Conservation (phyloP, 805 yeast species). For the Candida taoyuanica region DNA sequence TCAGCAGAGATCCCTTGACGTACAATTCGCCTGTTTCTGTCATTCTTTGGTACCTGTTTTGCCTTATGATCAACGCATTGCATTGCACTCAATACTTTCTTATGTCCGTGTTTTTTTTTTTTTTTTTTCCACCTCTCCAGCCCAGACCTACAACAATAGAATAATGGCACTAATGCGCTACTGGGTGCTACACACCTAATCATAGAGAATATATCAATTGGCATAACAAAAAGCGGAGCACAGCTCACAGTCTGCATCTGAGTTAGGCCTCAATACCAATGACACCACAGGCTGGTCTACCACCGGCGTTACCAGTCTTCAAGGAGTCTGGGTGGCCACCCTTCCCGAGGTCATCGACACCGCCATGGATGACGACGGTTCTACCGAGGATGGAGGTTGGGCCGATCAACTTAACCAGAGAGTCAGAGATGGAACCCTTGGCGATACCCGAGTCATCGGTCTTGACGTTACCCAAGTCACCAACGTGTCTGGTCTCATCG, state of each 20-base stretch:
- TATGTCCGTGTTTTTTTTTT: too few relatives aligned
- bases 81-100: too few relatives aligned
- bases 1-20: neutral
- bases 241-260: neutral
- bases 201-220: too few relatives aligned
- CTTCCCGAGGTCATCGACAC: constrained; percentile 90
- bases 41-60: too few relatives aligned
- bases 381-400: constrained; percentile 88
- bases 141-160: neutral
- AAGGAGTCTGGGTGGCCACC: constrained; percentile 89
- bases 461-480: constrained; percentile 92
- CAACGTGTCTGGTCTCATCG: constrained; percentile 79
- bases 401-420: constrained; percentile 76
- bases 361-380: constrained; percentile 91
- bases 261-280: constrained; percentile 49
- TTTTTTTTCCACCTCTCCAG: neutral
- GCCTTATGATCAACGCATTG: too few relatives aligned
- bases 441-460: constrained; percentile 89
- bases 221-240: neutral
- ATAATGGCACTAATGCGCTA: neutral
- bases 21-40: neutral
- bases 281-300: constrained; percentile 98
- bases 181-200: neutral
- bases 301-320: constrained; percentile 97
- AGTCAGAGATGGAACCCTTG: constrained; percentile 81